Percentiles rank a stretch among this genome's conserved stretches.
Conservation (phyloP, 2,329 filamentous ascomycete genomes). For the Phyllosticta capitalensis region DNA sequence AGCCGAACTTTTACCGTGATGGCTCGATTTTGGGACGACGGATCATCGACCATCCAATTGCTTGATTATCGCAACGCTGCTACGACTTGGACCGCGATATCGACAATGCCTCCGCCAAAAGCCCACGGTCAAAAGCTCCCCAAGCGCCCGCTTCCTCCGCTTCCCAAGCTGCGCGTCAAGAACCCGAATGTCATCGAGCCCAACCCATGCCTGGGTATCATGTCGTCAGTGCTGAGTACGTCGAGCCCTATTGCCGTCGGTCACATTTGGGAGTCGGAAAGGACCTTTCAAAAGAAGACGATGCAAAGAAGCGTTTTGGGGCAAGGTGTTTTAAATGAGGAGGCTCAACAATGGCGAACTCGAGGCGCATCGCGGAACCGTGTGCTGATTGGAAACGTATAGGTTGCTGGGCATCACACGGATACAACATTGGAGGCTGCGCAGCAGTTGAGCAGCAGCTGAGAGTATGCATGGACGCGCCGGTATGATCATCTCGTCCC, state of each 20-base stretch:
- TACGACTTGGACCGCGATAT: background rate
- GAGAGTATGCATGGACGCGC: slow-evolving; percentile 68
- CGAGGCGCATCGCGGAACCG: background rate
- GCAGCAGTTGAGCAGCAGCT: slow-evolving; percentile 51
- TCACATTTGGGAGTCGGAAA: background rate
- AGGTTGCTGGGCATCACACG: slow-evolving; percentile 81
- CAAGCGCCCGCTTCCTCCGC: slow-evolving; percentile 46
- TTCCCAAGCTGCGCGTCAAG: slow-evolving; percentile 55
- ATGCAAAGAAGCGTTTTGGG: background rate
- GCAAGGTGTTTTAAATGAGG: background rate
- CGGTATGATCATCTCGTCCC: slow-evolving; percentile 40
- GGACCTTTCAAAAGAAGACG: background rate
- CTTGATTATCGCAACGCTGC: background rate
- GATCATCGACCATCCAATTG: background rate
- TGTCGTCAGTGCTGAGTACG: slow-evolving; percentile 58
- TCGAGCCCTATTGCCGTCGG: background rate
- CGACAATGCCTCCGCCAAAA: slow-evolving; percentile 19
- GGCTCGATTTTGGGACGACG: background rate
- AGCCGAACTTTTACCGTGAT: background rate
- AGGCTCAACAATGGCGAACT: background rate
- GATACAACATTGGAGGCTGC: slow-evolving; percentile 55
- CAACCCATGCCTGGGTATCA: slow-evolving; percentile 57
- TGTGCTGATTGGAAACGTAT: slow-evolving; percentile 16
- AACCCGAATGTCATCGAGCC: slow-evolving; percentile 52
- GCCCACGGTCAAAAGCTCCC: slow-evolving; percentile 21